Evolutionary conservation across 2,329 filamentous ascomycete species (phyloP), one percentile per base, ranked within the genome.

Genomic region (Talaromyces sp.): DNA sequence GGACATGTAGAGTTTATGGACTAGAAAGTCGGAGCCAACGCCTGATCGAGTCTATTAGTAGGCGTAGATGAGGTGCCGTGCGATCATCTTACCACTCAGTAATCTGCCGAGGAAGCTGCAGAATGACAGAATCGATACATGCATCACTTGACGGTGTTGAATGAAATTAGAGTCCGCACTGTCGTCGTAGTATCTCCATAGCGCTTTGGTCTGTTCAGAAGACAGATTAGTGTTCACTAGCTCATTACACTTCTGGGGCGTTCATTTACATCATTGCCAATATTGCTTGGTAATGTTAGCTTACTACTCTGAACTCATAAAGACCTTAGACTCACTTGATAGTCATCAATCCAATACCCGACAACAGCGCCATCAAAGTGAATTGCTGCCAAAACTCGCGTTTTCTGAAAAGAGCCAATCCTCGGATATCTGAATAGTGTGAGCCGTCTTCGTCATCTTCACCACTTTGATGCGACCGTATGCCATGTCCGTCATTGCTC

Each of bases 301-400:
- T 12, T 33, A 35, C 35, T 12, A 16, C 7, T 25, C 16, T 7
- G 1, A 48, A 18, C 25, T 37, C 12, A 35, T 6, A 31, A 7
- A 40, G 21, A 11, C 12, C 31, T 18, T 21, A 42, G n/a, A 68
- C 89, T 76, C 82, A 96, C 92, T 99, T 99, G 78, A 99, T 99
- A 0, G 93, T 98, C 95, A 99, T 99, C 67, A 99, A 80, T 11
- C 95, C 95, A 69, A 97, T 90, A 59, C 95, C 95, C 5, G 92
- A 92, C 66, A 98, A 81, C n/a, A 97, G 84, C 42, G 88, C 92
- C 84, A 99, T 91, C 68, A 96, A 87, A 63, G 84, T 76, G 75
- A 96, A 98, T 31, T 96, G 79, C 71, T 96, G 90, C 92, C 93
- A 98, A 76, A 98, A 99, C 67, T 96, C 89, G 55, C 87, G 70